A percentile compares a stretch with the other conserved stretches of the same genome.
phyloP scores from a whole-genome alignment of 805 yeast species.

The Monosporozyma aerobia region DNA sequence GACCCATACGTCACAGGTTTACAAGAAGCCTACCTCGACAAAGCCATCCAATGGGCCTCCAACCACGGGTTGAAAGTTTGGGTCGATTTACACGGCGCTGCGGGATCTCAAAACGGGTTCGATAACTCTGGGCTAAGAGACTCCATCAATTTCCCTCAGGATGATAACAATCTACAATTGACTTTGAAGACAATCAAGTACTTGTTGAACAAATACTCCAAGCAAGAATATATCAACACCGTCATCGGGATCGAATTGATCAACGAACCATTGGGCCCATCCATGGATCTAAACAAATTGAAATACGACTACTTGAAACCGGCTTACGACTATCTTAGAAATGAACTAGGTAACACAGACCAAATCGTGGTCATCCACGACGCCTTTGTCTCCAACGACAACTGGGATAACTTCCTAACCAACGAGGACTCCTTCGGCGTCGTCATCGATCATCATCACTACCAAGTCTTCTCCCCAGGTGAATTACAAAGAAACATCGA shows the following conservation, averaged over 20 bases:
- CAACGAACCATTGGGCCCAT: constrained; percentile 83
- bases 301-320: constrained; percentile 44
- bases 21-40: constrained; percentile 60
- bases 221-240: constrained; percentile 51
- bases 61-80: constrained; percentile 59
- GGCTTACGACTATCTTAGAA: constrained; percentile 60
- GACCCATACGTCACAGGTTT: constrained; percentile 83
- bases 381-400: constrained; percentile 55
- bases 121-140: constrained; percentile 89
- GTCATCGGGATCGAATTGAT: constrained; percentile 77
- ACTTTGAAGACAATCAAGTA: constrained; percentile 48
- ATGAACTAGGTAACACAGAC: constrained; percentile 34
- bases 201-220: constrained; percentile 58
- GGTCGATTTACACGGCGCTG: constrained; percentile 94
- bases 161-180: constrained; percentile 36
- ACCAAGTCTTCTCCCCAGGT: constrained; percentile 67
- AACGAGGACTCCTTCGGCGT: constrained; percentile 49
- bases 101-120: constrained; percentile 93
- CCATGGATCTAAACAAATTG: constrained; percentile 48
- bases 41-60: constrained; percentile 70
- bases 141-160: constrained; percentile 40
- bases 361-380: constrained; percentile 70
- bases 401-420: constrained; percentile 53
- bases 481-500: constrained; percentile 53
- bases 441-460: constrained; percentile 81